These are phyloP conservation scores for Giardia duodenalis DNA, from an alignment of 208 protist genomes.

Conservation along the genomic window DNA sequence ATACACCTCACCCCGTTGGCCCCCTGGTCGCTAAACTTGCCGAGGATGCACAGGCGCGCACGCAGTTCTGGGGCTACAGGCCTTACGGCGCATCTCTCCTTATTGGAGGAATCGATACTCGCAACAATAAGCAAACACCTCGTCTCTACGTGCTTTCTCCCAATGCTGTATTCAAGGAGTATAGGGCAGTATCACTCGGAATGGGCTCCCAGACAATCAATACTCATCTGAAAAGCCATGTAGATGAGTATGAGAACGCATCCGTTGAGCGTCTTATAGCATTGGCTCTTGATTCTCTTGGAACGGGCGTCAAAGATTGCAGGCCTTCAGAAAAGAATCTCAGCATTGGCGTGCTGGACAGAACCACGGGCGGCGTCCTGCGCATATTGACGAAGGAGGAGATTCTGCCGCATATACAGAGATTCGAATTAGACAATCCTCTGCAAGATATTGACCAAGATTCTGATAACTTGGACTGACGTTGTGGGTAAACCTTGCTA, in stretches of 20 bases:
- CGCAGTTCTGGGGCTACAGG: conserved; percentile 30
- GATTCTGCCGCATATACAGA: background rate
- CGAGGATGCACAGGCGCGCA: conserved; percentile 31
- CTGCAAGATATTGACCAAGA: background rate
- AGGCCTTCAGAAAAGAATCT: background rate
- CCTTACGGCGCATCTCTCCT: conserved; percentile 38
- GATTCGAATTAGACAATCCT: background rate
- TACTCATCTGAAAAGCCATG: background rate
- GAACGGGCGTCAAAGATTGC: background rate
- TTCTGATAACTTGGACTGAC: background rate
- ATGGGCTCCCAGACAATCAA: background rate
- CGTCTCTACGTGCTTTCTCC: background rate
- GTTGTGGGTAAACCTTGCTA: no score
- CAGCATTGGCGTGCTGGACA: background rate
- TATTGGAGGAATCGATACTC: conserved; percentile 37
- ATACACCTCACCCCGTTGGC: conserved; percentile 16
- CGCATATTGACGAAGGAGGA: background rate
- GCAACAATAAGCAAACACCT: background rate
- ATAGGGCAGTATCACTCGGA: background rate
- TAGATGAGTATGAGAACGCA: background rate
- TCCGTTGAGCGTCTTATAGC: background rate
- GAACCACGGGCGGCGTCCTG: background rate
- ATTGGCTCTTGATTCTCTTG: background rate
- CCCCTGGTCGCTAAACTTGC: conserved; percentile 27
- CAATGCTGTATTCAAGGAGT: background rate